phyloP scores from a whole-genome alignment of 257 asterid species.

The Plantago ovata region DNA sequence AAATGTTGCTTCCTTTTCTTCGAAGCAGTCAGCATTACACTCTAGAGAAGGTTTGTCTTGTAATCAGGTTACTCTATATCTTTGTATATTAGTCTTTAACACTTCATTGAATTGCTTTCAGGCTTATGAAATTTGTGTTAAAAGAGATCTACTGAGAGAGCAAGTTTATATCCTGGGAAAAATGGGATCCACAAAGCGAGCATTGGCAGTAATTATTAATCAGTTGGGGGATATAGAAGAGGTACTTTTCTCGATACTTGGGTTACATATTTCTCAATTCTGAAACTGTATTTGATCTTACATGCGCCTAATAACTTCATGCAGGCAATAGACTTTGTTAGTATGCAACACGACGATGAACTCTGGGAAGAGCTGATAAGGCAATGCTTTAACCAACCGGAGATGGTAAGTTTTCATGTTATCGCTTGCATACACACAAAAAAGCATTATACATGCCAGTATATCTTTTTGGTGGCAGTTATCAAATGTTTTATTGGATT shows the following conservation, averaged over 20 bases:
- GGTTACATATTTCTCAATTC: slow-evolving; percentile 14
- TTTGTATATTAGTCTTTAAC: slow-evolving; percentile 23
- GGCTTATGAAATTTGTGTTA: slow-evolving; percentile 92
- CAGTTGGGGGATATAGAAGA: slow-evolving; percentile 87
- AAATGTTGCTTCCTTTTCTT: slow-evolving; percentile 92
- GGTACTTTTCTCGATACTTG: slow-evolving; percentile 41
- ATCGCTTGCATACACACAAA: slow-evolving; percentile 11
- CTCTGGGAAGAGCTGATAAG: slow-evolving; percentile 97
- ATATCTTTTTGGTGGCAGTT: background rate
- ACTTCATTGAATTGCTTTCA: slow-evolving; percentile 28
- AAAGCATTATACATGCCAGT: slow-evolving; percentile 2
- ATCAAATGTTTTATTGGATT: slow-evolving; percentile 18
- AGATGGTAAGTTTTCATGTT: slow-evolving; percentile 59
- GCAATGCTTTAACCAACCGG: slow-evolving; percentile 91
- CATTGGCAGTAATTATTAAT: slow-evolving; percentile 85
- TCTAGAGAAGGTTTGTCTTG: slow-evolving; percentile 73
- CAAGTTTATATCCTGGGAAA: slow-evolving; percentile 98
- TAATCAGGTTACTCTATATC: slow-evolving; percentile 6
- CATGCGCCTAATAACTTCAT: slow-evolving; percentile 25
- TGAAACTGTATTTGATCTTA: slow-evolving; percentile 21
- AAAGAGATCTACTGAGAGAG: slow-evolving; percentile 65
- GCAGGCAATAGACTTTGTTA: slow-evolving; percentile 97
- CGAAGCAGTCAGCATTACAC: slow-evolving; percentile 98
- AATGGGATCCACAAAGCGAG: slow-evolving; percentile 94
- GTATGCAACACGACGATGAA: slow-evolving; percentile 94